A percentile compares a stretch with the other conserved stretches of the same genome.
Evolutionary conservation across 2,329 filamentous ascomycete species (phyloP).

Genomic region (Passalora sequoiae): DNA sequence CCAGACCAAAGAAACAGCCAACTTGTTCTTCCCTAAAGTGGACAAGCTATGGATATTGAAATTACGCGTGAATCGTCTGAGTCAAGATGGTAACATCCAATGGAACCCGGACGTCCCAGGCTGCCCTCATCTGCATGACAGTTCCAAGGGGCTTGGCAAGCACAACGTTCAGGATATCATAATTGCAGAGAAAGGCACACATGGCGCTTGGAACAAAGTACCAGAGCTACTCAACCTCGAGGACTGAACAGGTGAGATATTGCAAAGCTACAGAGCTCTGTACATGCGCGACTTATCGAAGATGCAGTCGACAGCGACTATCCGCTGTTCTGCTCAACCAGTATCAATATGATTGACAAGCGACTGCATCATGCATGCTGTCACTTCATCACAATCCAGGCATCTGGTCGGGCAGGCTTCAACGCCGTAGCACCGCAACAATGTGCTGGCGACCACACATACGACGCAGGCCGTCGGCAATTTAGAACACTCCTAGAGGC

Average conservation of each 20-base stretch:
- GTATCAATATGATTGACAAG: too few species aligned
- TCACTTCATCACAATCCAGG: too few species aligned
- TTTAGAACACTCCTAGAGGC: too few species aligned
- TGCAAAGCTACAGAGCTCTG: too few species aligned
- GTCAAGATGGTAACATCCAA: conserved; percentile 18
- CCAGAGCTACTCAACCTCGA: conserved; percentile 1
- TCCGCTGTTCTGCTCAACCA: background rate
- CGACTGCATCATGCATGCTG: too few species aligned
- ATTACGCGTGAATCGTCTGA: conserved; percentile 19
- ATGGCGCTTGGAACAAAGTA: conserved; percentile 1
- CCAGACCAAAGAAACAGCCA: conserved; percentile 28
- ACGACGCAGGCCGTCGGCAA: too few species aligned
- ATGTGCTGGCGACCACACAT: too few species aligned
- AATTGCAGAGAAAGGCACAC: conserved; percentile 15
- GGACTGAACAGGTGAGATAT: background rate
- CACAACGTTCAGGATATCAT: conserved; percentile 25
- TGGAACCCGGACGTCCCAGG: conserved; percentile 19
- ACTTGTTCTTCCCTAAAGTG: conserved; percentile 25
- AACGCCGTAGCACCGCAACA: too few species aligned
- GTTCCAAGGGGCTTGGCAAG: conserved; percentile 19
- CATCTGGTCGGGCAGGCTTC: too few species aligned
- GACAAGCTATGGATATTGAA: conserved; percentile 25
- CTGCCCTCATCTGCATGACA: conserved; percentile 26
- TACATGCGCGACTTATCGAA: background rate
- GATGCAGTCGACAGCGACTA: background rate